Evolutionary conservation across 2,329 filamentous ascomycete species (phyloP).

Genomic region (Microcera coccophila): DNA sequence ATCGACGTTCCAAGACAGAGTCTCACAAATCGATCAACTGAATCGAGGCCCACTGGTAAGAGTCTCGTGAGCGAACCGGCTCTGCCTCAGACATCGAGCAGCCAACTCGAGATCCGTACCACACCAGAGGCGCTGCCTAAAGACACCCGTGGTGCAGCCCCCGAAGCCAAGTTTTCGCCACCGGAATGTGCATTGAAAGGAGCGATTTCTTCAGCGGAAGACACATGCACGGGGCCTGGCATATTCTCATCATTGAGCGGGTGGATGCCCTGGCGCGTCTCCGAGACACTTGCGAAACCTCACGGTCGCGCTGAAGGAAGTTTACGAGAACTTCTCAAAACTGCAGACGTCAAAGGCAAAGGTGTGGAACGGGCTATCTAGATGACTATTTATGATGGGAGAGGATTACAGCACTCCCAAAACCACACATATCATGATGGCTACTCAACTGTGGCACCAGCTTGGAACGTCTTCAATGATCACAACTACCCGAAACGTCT

Average conservation of each 20-base stretch:
- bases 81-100: constrained; percentile 53
- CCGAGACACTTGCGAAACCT: constrained; percentile 20
- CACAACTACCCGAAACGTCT: too few species aligned
- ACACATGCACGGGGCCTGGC: constrained; percentile 23
- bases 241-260: constrained; percentile 40
- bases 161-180: constrained; percentile 13
- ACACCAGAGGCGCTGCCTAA: constrained; percentile 26
- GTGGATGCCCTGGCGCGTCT: constrained; percentile 45
- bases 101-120: constrained; percentile 45
- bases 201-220: constrained; percentile 24
- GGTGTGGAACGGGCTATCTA: constrained; percentile 21
- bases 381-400: constrained; percentile 9
- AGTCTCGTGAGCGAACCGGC: constrained; percentile 54
- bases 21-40: constrained; percentile 25
- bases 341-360: constrained; percentile 35
- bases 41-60: constrained; percentile 35
- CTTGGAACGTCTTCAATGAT: too few species aligned
- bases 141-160: constrained; percentile 15
- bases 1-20: constrained; percentile 36
- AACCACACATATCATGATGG: not conserved
- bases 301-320: constrained; percentile 54
- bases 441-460: too few species aligned
- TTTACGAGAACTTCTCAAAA: constrained; percentile 49
- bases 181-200: constrained; percentile 26
- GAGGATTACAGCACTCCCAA: constrained; percentile 28